Base-by-base conservation (phyloP, 768 basidiomycete species). In the Mycena albidolilacea region DNA sequence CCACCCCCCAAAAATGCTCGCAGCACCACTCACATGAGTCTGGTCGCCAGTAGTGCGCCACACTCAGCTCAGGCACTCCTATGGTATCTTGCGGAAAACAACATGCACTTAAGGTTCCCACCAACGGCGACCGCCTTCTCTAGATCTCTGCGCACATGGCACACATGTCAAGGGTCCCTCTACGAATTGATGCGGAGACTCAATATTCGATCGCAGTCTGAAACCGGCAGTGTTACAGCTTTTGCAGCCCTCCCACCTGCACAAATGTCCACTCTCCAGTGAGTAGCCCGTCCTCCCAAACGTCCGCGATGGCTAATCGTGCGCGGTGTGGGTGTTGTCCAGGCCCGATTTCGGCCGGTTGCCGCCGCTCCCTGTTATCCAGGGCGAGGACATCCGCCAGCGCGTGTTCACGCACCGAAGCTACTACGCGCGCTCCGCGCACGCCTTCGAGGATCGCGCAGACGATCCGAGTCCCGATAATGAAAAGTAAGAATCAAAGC, bases 381-480 rank as follows among this genome's bases (percentile, higher is more conserved):
- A 79, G 15, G 81, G 85, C 11, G 78, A 82, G 1, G 81, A 80
- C 2, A 87, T 93, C 64, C 81, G 83, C 52, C 80, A 78, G 46
- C 90, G 88, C 77, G 88, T 94, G 1, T 95, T 93, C 78, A 95
- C 94, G 2, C 94, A 95, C 78, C 90, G 93, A 44, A 92, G 91
- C 79, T 88, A 85, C 77, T 88, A 85, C 77, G 94, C 88, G 0
- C 86, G 94, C 2, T 93, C 93, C 0, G 91, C 89, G 8, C 90
- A 93, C 75, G 83, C 93, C 35, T 95, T 95, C 74, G 94, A 95
- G 78, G 94, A 95, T 80, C 86, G 84, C 46, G 88, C 86, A 0
- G 85, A 89, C 73, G 94, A 95, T 80, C 91, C 87, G 2, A 92
- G 92, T 63, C 94, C 93, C 7, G 94, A 95, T 78, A 95, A 95